Percentiles rank a stretch among this genome's conserved stretches.
These are phyloP conservation scores for Alternaria novae-zelandiae DNA, from an alignment of 2,329 filamentous ascomycete genomes.

Conservation along the genomic window DNA sequence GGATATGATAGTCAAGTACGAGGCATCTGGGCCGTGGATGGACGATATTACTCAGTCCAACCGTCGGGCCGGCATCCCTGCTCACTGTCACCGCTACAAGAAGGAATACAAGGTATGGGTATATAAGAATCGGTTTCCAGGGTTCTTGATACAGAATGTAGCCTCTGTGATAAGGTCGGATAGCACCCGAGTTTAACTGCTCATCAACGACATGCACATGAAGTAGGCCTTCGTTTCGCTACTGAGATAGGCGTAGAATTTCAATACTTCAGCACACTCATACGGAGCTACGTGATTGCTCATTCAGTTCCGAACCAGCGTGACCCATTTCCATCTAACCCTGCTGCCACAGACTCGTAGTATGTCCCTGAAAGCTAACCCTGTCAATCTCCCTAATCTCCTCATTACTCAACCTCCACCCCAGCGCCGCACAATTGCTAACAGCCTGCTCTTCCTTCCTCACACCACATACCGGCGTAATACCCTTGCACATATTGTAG, in stretches of 20 bases:
- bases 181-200: not conserved
- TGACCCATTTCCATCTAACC: too few species aligned
- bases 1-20: not conserved
- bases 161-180: not conserved
- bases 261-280: too few species aligned
- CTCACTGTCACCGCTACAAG: too few species aligned
- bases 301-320: too few species aligned
- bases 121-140: not conserved
- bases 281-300: too few species aligned
- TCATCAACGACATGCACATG: not conserved
- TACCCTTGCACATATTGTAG: slow-evolving; percentile 54
- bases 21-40: not conserved
- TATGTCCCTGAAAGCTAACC: slow-evolving; percentile 33
- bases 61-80: not conserved
- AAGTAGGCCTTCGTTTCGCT: not conserved
- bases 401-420: slow-evolving; percentile 51
- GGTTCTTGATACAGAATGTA: not conserved
- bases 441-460: slow-evolving; percentile 52
- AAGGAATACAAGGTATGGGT: not conserved
- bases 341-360: slow-evolving; percentile 52
- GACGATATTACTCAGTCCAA: not conserved
- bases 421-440: slow-evolving; percentile 49
- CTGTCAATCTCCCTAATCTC: slow-evolving; percentile 53
- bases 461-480: slow-evolving; percentile 52
- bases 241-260: not conserved